A percentile compares a stretch with the other conserved stretches of the same genome.
Conservation (phyloP, 805 yeast genomes). For the Yarrowia yakushimensis region DNA sequence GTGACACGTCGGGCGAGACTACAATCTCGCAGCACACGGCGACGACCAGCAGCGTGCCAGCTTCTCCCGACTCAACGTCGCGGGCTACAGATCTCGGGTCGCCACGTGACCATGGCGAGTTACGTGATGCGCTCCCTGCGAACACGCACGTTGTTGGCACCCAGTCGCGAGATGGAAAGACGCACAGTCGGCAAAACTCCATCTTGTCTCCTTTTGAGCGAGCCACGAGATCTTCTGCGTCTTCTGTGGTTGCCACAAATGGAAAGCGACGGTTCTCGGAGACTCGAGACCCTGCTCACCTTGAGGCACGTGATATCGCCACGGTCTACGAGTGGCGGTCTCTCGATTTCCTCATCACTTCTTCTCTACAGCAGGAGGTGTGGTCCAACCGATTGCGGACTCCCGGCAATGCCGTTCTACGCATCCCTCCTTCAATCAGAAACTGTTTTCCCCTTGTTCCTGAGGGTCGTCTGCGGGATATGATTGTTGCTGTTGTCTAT, state of each 20-base stretch:
- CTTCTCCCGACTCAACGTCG: background rate
- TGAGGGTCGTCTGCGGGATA: background rate
- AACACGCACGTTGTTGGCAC: background rate
- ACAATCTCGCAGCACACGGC: background rate
- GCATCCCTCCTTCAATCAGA: background rate
- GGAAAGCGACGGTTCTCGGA: conserved; percentile 7
- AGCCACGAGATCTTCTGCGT: background rate
- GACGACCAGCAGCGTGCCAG: background rate
- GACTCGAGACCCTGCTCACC: background rate
- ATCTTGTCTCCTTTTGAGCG: background rate
- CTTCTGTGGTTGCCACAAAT: background rate
- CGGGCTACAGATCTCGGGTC: conserved; percentile 3
- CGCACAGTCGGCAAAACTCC: conserved; percentile 12
- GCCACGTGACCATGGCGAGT: conserved; percentile 1
- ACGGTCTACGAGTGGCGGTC: conserved; percentile 19
- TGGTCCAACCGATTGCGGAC: background rate
- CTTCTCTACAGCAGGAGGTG: conserved; percentile 1
- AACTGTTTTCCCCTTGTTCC: conserved; percentile 5
- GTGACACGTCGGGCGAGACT: background rate
- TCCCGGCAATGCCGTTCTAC: conserved; percentile 3
- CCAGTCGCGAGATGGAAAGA: background rate
- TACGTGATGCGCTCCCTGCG: background rate
- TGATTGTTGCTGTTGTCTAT: background rate
- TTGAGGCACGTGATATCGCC: background rate
- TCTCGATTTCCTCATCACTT: conserved; percentile 4